These are phyloP conservation scores for Candida silvicultrix DNA, from an alignment of 805 yeast species.

Conservation along the genomic window DNA sequence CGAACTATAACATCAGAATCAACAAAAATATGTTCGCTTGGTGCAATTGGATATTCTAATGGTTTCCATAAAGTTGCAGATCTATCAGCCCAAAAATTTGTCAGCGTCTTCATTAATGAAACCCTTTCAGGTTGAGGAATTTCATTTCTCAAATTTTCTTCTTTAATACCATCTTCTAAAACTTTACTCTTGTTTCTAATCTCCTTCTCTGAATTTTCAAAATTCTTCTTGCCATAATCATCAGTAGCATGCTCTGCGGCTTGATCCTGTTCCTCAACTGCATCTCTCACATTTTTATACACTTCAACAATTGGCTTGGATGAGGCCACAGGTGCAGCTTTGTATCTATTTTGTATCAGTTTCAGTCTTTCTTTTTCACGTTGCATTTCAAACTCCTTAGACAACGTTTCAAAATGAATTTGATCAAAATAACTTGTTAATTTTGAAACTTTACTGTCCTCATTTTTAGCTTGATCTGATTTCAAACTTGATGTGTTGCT, in stretches of 20 bases:
- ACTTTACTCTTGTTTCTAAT: slow-evolving; percentile 5
- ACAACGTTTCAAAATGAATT: slow-evolving; percentile 72
- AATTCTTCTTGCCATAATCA: slow-evolving; percentile 9
- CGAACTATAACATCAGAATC: slow-evolving; percentile 91
- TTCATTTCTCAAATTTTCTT: slow-evolving; percentile 10
- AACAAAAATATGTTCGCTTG: slow-evolving; percentile 85
- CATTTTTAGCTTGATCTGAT: slow-evolving; percentile 10
- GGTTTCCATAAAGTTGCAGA: slow-evolving; percentile 96
- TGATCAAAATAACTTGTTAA: slow-evolving; percentile 64
- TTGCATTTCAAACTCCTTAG: slow-evolving; percentile 81
- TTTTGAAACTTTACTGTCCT: slow-evolving; percentile 48
- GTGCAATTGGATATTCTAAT: slow-evolving; percentile 67
- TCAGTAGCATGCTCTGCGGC: slow-evolving; percentile 20
- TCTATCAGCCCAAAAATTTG: slow-evolving; percentile 96
- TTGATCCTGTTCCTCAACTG: slow-evolving; percentile 56
- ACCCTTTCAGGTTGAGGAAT: slow-evolving; percentile 55
- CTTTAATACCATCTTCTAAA: slow-evolving; percentile 13
- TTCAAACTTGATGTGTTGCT: slow-evolving; percentile 2
- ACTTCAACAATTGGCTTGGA: slow-evolving; percentile 89
- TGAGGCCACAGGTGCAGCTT: slow-evolving; percentile 64
- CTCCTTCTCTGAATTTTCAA: slow-evolving; percentile 4
- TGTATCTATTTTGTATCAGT: slow-evolving; percentile 50
- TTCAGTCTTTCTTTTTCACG: slow-evolving; percentile 73
- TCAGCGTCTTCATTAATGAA: slow-evolving; percentile 73
- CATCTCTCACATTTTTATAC: slow-evolving; percentile 82